Evolutionary conservation across 768 basidiomycete species (phyloP).

Genomic region (Suillus subalutaceus): DNA sequence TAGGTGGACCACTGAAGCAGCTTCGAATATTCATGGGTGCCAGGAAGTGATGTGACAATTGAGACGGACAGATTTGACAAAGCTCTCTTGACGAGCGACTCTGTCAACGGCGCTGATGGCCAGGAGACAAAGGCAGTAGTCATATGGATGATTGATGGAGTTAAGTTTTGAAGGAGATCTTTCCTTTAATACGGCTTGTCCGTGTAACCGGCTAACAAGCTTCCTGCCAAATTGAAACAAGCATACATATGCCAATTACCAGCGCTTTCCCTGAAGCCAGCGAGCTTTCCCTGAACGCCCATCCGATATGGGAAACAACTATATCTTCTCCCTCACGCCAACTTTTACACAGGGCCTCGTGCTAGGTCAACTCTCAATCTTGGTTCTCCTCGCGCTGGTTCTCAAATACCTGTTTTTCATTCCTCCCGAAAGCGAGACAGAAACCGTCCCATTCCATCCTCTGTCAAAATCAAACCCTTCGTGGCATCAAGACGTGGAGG

Average conservation of each 20-base stretch:
- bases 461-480: conserved; percentile 52
- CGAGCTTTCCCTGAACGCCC: background rate
- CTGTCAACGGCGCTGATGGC: conserved; percentile 57
- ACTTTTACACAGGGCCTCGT: conserved; percentile 97
- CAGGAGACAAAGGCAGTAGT: conserved; percentile 49
- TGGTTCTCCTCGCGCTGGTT: conserved; percentile 74
- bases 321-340: conserved; percentile 74
- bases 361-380: conserved; percentile 88
- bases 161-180: background rate
- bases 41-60: conserved; percentile 31
- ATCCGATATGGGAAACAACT: conserved; percentile 42
- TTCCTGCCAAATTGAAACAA: background rate
- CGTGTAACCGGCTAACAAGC: background rate
- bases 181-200: background rate
- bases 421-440: conserved; percentile 59
- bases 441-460: conserved; percentile 62
- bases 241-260: background rate
- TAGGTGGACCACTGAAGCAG: conserved; percentile 87
- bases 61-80: conserved; percentile 36
- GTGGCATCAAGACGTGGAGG: conserved; percentile 34
- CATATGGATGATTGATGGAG: background rate
- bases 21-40: conserved; percentile 18
- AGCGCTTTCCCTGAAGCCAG: background rate
- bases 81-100: conserved; percentile 47
- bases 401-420: conserved; percentile 97